Conservation (phyloP, 257 asterid genomes). For the Solanum habrochaites region DNA sequence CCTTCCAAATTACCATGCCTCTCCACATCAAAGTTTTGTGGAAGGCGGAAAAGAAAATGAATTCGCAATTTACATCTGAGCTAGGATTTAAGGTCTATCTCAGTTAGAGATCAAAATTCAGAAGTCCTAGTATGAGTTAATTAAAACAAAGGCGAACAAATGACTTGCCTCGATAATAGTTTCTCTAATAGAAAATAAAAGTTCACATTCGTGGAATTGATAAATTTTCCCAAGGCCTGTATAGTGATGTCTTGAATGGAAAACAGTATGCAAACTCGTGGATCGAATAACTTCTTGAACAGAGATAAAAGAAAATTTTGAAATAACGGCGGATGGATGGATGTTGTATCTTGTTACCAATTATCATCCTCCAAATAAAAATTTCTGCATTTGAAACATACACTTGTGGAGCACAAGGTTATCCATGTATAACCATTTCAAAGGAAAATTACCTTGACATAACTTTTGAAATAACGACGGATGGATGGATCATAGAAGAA, state of each 20-base stretch:
- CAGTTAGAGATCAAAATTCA: background rate
- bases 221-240: background rate
- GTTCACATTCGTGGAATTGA: background rate
- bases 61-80: background rate
- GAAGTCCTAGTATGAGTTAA: background rate
- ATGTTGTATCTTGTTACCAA: background rate
- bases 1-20: background rate
- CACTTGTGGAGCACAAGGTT: background rate
- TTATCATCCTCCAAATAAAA: background rate
- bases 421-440: background rate
- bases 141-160: background rate
- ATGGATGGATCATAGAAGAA: constrained; percentile 96
- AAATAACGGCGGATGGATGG: background rate
- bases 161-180: background rate
- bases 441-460: constrained; percentile 58
- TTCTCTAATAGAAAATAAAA: background rate
- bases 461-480: constrained; percentile 73
- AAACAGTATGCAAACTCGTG: background rate
- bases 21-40: background rate
- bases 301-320: background rate
- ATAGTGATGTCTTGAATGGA: background rate
- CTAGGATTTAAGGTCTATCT: background rate
- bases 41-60: background rate
- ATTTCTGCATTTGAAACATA: background rate
- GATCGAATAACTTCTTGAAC: background rate